Evolutionary conservation across 2,329 filamentous ascomycete species (phyloP).

Genomic region (Plectosphaerella plurivora): DNA sequence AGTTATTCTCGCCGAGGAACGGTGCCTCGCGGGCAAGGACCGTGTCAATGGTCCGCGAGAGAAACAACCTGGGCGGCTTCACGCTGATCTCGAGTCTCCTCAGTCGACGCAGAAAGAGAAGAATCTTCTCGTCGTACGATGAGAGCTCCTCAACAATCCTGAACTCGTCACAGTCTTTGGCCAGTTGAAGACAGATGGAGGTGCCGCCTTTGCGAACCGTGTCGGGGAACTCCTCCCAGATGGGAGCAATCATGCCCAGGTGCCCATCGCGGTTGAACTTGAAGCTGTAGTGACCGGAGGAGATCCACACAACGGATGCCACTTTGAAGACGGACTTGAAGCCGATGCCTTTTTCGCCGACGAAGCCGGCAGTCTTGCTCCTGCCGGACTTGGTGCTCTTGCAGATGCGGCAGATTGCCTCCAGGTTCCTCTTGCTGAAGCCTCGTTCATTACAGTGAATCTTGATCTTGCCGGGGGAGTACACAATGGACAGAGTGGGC

Average conservation of each 20-base stretch:
- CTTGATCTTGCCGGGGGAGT: conserved; percentile 17
- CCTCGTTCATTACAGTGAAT: conserved; percentile 29
- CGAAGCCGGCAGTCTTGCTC: conserved; percentile 17
- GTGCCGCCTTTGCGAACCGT: conserved; percentile 14
- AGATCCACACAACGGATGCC: conserved; percentile 21
- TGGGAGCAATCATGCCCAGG: conserved; percentile 29
- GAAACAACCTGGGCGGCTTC: not conserved
- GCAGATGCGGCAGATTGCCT: conserved; percentile 26
- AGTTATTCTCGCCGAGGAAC: not conserved
- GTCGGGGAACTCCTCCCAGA: conserved; percentile 18
- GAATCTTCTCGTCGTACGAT: conserved; percentile 17
- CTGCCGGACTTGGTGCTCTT: conserved; percentile 23
- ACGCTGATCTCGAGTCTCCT: conserved; percentile 14
- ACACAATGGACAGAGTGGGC: conserved; percentile 12
- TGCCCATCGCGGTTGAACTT: conserved; percentile 20
- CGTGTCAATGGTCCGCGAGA: not conserved
- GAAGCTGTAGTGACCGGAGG: conserved; percentile 23
- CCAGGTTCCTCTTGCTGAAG: conserved; percentile 21
- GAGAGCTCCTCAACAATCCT: conserved; percentile 12
- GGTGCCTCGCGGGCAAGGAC: not conserved
- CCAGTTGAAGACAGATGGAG: conserved; percentile 11
- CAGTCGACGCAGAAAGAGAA: conserved; percentile 25
- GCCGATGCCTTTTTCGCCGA: conserved; percentile 29
- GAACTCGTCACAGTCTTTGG: conserved; percentile 9
- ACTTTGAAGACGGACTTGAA: conserved; percentile 30